These are phyloP conservation scores for Hypoxylon sp. DNA, from an alignment of 2,329 filamentous ascomycete genomes.

Conservation along the genomic window DNA sequence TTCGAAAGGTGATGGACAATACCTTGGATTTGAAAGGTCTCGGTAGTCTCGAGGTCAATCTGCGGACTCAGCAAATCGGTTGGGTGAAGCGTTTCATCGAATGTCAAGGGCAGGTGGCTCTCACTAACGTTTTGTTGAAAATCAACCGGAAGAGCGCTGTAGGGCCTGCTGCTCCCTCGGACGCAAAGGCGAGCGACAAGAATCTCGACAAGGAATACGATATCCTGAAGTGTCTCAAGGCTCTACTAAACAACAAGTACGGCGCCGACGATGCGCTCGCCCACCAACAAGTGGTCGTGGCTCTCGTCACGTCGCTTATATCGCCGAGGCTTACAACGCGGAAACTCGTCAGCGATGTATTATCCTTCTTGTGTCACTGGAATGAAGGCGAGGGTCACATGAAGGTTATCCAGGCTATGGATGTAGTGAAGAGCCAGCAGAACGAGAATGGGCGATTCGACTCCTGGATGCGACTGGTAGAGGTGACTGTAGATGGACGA, in stretches of 20 bases:
- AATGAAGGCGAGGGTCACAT: constrained; percentile 87
- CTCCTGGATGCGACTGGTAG: constrained; percentile 98
- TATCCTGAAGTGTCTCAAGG: constrained; percentile 97
- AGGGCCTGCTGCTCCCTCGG: constrained; percentile 76
- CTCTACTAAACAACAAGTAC: constrained; percentile 99
- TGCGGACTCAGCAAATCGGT: constrained; percentile 95
- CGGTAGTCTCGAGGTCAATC: constrained; percentile 91
- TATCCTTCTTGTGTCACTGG: constrained; percentile 98
- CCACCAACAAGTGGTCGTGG: constrained; percentile 91
- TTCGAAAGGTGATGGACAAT: constrained; percentile 96
- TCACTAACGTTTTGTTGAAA: constrained; percentile 93
- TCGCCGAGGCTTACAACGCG: constrained; percentile 91
- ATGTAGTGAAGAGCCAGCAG: constrained; percentile 88
- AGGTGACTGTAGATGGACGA: constrained; percentile 95
- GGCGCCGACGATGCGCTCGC: constrained; percentile 94
- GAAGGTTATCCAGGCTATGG: constrained; percentile 94
- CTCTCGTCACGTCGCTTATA: constrained; percentile 87
- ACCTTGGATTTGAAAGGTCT: constrained; percentile 92
- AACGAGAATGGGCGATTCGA: constrained; percentile 97
- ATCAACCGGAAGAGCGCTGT: constrained; percentile 89
- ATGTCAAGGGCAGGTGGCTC: constrained; percentile 94
- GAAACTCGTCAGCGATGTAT: constrained; percentile 94
- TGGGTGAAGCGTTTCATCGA: constrained; percentile 98
- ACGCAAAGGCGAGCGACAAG: constrained; percentile 74
- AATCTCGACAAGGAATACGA: constrained; percentile 95